Evolutionary conservation across 495 filamentous ascomycete species (phyloP), one percentile per base, ranked within the genome.

Genomic region (Lichenothelia convexa): DNA sequence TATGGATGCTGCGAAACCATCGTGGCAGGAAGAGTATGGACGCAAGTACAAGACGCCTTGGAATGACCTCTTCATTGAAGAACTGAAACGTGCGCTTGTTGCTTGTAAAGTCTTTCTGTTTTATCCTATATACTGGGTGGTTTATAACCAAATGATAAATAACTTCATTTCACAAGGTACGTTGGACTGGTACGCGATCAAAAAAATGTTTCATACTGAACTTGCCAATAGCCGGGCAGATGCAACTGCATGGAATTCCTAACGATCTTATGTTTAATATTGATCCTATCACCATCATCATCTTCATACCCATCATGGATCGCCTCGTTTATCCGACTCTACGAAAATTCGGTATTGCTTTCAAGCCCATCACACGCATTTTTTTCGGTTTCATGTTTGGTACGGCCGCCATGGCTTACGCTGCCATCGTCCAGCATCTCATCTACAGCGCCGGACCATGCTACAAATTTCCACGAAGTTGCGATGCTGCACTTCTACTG

Each of bases 361-460:
- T 81, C 58, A 67, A 61, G 32, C 78, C 78, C 17, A 71, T 85
- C 44, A 73, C 72, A 32, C 75, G 80, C 53, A 87, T 87, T 49
- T 64, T 73, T 5, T 65, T 71, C 3, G 80, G 78, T 21, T 79
- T 86, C 54, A 53, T 71, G 20, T 49, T 80, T 43, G 76, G 70
- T 17, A 62, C 68, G 2, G 38, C 78, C 26, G 70, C 73, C 38
- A 79, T 82, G 38, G 53, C 66, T 3, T 70, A 62, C 42, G 76
- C 78, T 33, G 70, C 79, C 26, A 60, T 82, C 32, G 62, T 84
- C 18, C 81, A 85, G 55, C 64, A 72, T 46, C 65, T 72, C 46
- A 81, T 80, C 51, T 82, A 82, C 62, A 50, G 65, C 24, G 56
- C 65, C 13, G 57, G 58, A 1, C 67, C 70, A 0, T 75, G 68